Percentiles rank a stretch among this genome's conserved stretches.
Evolutionary conservation across 78 protist genomes (phyloP).

Genomic region (Emiliania huxleyi): DNA sequence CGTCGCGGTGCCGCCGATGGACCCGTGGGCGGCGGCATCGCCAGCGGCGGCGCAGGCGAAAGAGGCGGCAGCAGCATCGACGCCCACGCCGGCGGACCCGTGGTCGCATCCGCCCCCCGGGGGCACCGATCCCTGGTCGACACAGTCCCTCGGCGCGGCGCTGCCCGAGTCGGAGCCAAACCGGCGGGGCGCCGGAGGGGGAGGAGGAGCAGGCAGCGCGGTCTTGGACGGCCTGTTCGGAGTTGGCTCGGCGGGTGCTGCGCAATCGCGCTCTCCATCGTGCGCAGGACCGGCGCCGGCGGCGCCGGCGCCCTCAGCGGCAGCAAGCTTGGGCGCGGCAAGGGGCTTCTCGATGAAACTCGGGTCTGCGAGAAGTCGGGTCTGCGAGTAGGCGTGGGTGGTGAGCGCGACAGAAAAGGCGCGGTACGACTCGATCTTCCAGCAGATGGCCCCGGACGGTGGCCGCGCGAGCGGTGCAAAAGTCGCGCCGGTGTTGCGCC

Average conservation of each 20-base stretch:
- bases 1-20: background rate
- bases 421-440: background rate
- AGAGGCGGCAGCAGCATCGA: too few species aligned
- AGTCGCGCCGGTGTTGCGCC: background rate
- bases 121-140: background rate
- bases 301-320: background rate
- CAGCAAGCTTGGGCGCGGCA: background rate
- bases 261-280: background rate
- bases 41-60: too few species aligned
- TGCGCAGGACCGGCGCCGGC: background rate
- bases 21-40: constrained; percentile 30
- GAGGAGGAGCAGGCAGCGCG: too few species aligned
- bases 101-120: background rate
- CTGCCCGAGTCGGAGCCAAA: background rate
- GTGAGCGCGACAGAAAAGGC: constrained; percentile 5
- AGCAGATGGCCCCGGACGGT: background rate
- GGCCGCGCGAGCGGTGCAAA: background rate
- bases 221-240: too few species aligned
- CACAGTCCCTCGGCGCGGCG: background rate
- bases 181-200: background rate
- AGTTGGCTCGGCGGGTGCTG: too few species aligned
- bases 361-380: background rate
- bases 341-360: too few species aligned
- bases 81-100: too few species aligned
- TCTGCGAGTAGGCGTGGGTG: background rate